A percentile compares a stretch with the other conserved stretches of the same genome.
Evolutionary conservation across 805 yeast genomes (phyloP).

Genomic region (Monosporozyma siamensis): DNA sequence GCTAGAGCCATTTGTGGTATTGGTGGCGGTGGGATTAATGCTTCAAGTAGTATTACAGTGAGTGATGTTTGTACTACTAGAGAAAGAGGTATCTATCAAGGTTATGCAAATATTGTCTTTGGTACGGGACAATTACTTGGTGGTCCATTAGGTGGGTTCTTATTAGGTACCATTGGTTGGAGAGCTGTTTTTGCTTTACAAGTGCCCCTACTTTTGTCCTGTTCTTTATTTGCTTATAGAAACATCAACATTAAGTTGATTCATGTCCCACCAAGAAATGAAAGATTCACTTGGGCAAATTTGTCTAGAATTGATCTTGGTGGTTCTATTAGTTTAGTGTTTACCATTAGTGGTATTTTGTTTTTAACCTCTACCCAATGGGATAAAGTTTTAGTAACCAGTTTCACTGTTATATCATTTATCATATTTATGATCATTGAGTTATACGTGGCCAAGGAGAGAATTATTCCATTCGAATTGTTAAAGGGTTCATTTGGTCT

Average conservation of each 20-base stretch:
- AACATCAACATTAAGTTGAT: slow-evolving; percentile 35
- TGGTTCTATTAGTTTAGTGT: slow-evolving; percentile 57
- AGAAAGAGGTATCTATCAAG: slow-evolving; percentile 75
- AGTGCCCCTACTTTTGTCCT: slow-evolving; percentile 36
- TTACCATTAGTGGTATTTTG: slow-evolving; percentile 38
- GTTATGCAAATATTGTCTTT: slow-evolving; percentile 66
- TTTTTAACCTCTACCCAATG: slow-evolving; percentile 43
- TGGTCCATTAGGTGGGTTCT: slow-evolving; percentile 55
- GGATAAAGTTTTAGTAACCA: slow-evolving; percentile 31
- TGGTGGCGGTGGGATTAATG: slow-evolving; percentile 85
- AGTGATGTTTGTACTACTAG: slow-evolving; percentile 70
- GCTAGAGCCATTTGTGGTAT: slow-evolving; percentile 72
- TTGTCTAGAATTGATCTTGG: slow-evolving; percentile 53
- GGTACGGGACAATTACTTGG: slow-evolving; percentile 70
- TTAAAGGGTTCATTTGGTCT: slow-evolving; percentile 47
- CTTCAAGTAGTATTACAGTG: slow-evolving; percentile 64
- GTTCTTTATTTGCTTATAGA: slow-evolving; percentile 32
- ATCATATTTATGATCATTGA: slow-evolving; percentile 30
- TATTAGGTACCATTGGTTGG: slow-evolving; percentile 57
- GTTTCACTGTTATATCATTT: slow-evolving; percentile 27
- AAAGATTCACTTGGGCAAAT: slow-evolving; percentile 37
- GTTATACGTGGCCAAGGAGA: slow-evolving; percentile 35
- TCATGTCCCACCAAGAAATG: slow-evolving; percentile 42
- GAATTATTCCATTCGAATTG: slow-evolving; percentile 50
- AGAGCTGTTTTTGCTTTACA: slow-evolving; percentile 45